Base-by-base conservation (phyloP, 2,329 filamentous ascomycete genomes). In the Rutstroemia sp. region DNA sequence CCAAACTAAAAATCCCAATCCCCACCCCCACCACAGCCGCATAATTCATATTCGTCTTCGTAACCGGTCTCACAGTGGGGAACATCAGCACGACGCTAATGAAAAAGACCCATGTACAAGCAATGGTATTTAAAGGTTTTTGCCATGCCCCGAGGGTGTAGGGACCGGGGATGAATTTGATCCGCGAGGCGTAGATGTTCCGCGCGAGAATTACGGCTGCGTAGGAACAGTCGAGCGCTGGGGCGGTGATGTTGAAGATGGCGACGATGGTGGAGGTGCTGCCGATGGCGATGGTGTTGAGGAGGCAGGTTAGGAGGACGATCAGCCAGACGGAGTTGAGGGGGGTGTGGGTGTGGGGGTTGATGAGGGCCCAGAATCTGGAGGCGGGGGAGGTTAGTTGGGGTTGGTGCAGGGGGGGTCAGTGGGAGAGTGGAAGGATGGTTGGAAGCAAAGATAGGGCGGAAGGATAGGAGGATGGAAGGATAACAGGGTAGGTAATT, bases 291-390 rank as follows among this genome's bases (percentile, higher is more conserved):
- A 81, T 80, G 44, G 78, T 69, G 60, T 78, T 76, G 23, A 80
- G 71, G 51, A 70, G 73, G 62, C 66, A 71, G 67, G 80, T 82
- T 67, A 82, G 82, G 58, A 76, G 63, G 2, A 84, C 81, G 46
- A 84, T 79, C 49, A 84, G 77, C 82, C 82, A 85, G 54, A 86
- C 82, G 2, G 80, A 77, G 58, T 84, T 80, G 54, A 86, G 73
- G 0, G 82, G 82, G 0, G 82, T 86, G 14, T 78, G 72, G 0
- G 82, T 85, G 49, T 70, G 63, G 8, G 64, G 58, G 61, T 82
- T 81, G 52, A 84, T 72, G 59, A 74, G 75, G 45, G 76, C 73
- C 69, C 79, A 78, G 63, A 76, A 74, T 9, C 76, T 80, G 54
- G 51, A 3, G 54, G 48, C 48, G 3, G 23, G 6, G 53, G 48